These are phyloP conservation scores for Ganoderma lingzhi DNA, from an alignment of 1,284 basidiomycete species.

Conservation along the genomic window DNA sequence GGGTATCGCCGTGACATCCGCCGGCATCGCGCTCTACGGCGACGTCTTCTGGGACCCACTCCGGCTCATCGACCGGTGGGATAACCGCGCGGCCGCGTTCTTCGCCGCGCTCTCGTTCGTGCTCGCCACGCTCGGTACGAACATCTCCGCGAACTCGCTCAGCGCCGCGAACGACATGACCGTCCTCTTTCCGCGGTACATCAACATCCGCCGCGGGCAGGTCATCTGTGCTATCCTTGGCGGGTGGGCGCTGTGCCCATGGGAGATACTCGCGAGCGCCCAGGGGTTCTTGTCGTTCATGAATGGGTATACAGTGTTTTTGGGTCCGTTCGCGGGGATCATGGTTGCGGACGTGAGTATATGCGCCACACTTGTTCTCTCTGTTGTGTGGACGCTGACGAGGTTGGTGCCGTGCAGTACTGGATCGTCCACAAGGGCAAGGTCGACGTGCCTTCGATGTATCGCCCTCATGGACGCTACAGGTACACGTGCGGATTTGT, in stretches of 20 bases:
- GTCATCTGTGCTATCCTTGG: conserved; percentile 77
- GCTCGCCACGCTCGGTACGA: conserved; percentile 75
- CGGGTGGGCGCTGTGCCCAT: conserved; percentile 65
- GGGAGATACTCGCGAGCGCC: conserved; percentile 62
- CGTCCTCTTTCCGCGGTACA: conserved; percentile 69
- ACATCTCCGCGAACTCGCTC: conserved; percentile 80
- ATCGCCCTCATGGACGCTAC: conserved; percentile 71
- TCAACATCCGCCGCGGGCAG: conserved; percentile 82
- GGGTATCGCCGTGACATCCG: conserved; percentile 75
- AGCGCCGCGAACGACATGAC: conserved; percentile 84
- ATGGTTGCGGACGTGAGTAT: conserved; percentile 73
- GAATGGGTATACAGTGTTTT: conserved; percentile 77
- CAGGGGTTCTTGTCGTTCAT: conserved; percentile 62
- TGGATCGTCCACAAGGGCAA: conserved; percentile 70
- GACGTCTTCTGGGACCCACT: conserved; percentile 59
- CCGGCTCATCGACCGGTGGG: conserved; percentile 70
- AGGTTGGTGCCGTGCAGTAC: conserved; percentile 49
- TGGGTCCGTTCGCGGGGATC: conserved; percentile 78
- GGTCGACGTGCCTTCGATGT: conserved; percentile 78
- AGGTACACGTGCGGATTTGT: conserved; percentile 71
- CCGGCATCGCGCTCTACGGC: conserved; percentile 66
- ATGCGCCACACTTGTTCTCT: not conserved
- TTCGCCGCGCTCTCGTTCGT: conserved; percentile 76
- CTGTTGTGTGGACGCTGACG: not conserved
- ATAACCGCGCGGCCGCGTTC: conserved; percentile 82